These are phyloP conservation scores for Calonectria naviculata DNA, from an alignment of 2,329 filamentous ascomycete species.

Conservation along the genomic window DNA sequence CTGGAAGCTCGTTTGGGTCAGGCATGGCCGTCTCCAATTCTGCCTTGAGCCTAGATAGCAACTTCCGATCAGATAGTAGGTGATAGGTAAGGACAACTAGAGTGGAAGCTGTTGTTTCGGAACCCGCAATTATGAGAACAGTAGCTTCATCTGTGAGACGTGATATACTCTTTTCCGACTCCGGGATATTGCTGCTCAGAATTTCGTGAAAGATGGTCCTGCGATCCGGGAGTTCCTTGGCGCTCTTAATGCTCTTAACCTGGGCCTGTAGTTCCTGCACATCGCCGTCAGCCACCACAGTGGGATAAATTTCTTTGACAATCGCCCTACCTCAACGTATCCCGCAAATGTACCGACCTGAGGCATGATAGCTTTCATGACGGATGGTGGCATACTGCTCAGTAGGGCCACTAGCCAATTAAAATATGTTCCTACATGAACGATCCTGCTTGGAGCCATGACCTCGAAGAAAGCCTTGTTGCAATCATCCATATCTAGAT, in stretches of 20 bases:
- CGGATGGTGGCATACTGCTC: no score
- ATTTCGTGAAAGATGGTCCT: conserved; percentile 48
- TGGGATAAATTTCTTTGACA: no score
- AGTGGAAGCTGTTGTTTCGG: conserved; percentile 49
- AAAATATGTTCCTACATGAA: conserved; percentile 35
- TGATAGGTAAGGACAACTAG: conserved; percentile 49
- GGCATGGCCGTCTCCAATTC: conserved; percentile 44
- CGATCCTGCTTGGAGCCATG: conserved; percentile 23
- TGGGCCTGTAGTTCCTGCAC: conserved; percentile 16
- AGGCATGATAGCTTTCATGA: no score
- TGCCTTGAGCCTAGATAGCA: conserved; percentile 42
- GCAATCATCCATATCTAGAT: conserved; percentile 43
- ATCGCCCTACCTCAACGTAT: no score
- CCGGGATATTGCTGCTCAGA: conserved; percentile 41
- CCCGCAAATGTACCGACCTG: no score
- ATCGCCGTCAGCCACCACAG: no score
- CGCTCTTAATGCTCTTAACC: conserved; percentile 21
- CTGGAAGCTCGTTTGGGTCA: conserved; percentile 12
- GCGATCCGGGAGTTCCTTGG: conserved; percentile 16
- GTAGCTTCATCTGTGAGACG: conserved; percentile 48
- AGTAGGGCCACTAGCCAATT: no score
- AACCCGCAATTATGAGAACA: conserved; percentile 48
- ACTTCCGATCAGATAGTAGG: conserved; percentile 45
- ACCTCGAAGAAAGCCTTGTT: conserved; percentile 41
- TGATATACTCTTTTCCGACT: conserved; percentile 43